Conservation (phyloP, 805 yeast species). For the Teunomyces atbi region DNA sequence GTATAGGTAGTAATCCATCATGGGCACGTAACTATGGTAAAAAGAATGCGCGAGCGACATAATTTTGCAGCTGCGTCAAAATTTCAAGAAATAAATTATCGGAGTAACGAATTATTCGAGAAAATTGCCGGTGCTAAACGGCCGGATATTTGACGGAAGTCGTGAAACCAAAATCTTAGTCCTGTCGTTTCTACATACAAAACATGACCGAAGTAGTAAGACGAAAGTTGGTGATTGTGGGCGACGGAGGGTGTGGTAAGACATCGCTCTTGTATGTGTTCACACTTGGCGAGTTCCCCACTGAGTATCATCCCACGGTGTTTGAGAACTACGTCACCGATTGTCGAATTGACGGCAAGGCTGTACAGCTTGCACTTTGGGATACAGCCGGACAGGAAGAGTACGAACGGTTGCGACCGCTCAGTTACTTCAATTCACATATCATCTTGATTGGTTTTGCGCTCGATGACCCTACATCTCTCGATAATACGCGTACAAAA, state of each 20-base stretch:
- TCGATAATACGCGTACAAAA: slow-evolving; percentile 76
- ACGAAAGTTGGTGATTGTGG: slow-evolving; percentile 83
- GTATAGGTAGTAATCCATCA: background rate
- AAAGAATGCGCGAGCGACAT: background rate
- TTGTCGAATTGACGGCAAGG: slow-evolving; percentile 90
- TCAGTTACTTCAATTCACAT: slow-evolving; percentile 85
- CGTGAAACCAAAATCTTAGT: too few species aligned
- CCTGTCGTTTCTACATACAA: too few species aligned
- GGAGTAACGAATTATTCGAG: background rate
- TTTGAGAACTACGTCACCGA: slow-evolving; percentile 94
- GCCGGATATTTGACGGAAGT: too few species aligned
- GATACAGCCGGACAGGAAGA: slow-evolving; percentile 98
- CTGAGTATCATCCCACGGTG: slow-evolving; percentile 91
- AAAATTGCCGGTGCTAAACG: background rate
- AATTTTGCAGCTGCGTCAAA: background rate
- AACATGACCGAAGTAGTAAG: slow-evolving; percentile 32
- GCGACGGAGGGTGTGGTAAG: slow-evolving; percentile 95
- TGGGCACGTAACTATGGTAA: background rate
- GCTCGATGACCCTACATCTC: slow-evolving; percentile 77
- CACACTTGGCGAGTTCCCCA: slow-evolving; percentile 89
- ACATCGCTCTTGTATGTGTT: slow-evolving; percentile 88
- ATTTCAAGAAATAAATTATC: background rate
- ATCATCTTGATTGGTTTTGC: slow-evolving; percentile 86
- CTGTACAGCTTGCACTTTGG: slow-evolving; percentile 87
- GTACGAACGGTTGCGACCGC: slow-evolving; percentile 83